Conservation (phyloP, 2,329 filamentous ascomycete genomes). For the Colletotrichum chlorophyti region DNA sequence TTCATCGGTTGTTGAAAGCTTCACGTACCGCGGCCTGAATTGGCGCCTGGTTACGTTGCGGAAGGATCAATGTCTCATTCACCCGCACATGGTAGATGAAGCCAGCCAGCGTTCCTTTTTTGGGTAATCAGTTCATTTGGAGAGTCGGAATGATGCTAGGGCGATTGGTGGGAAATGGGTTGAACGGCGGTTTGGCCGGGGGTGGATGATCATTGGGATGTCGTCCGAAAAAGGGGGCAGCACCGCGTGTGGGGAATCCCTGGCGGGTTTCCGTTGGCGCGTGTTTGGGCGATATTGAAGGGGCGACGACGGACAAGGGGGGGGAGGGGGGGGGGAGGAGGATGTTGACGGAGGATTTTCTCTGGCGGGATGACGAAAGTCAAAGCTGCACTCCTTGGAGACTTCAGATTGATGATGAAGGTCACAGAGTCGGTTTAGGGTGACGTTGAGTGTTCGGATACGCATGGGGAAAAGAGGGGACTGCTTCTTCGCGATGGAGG, state of each 20-base stretch:
- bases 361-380: slow-evolving; percentile 4
- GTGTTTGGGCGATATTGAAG: slow-evolving; percentile 23
- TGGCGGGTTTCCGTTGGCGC: slow-evolving; percentile 4
- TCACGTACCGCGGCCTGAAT: too few species aligned
- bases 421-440: background rate
- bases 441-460: background rate
- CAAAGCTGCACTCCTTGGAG: background rate
- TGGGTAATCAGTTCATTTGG: background rate
- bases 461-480: background rate
- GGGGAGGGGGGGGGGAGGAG: background rate
- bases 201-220: background rate
- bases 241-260: slow-evolving; percentile 19
- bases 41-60: too few species aligned
- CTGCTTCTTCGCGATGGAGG: background rate
- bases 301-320: slow-evolving; percentile 7
- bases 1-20: too few species aligned
- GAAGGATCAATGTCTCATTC: too few species aligned
- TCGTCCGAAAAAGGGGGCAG: slow-evolving; percentile 1
- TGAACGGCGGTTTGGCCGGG: background rate
- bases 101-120: background rate
- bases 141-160: background rate
- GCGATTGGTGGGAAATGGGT: slow-evolving; percentile 23
- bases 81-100: too few species aligned
- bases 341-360: background rate
- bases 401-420: slow-evolving; percentile 10